Conservation (phyloP, 768 basidiomycete species). For the Termitomyces sp. region DNA sequence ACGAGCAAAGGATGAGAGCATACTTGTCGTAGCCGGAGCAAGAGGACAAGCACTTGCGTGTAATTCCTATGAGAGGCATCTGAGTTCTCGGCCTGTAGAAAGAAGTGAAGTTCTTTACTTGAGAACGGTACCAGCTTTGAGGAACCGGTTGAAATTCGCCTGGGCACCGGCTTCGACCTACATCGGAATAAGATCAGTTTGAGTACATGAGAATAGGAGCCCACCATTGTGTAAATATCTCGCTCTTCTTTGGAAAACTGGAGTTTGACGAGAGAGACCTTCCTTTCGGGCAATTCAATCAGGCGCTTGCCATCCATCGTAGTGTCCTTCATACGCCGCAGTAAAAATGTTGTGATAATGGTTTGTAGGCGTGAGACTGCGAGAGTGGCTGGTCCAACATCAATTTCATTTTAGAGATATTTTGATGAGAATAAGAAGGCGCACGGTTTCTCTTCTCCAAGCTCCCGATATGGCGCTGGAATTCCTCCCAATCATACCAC, state of each 20-base stretch:
- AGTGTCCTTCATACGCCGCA: slow-evolving; percentile 61
- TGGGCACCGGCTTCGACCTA: slow-evolving; percentile 51
- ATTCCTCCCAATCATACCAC: slow-evolving; percentile 41
- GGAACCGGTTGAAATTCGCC: slow-evolving; percentile 57
- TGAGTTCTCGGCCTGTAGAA: neutral
- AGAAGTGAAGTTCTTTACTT: slow-evolving; percentile 33
- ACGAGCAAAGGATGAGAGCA: slow-evolving; percentile 67
- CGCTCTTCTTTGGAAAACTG: slow-evolving; percentile 58
- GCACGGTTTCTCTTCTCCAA: slow-evolving; percentile 48
- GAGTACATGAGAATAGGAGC: neutral
- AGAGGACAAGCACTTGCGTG: slow-evolving; percentile 43
- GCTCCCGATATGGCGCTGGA: slow-evolving; percentile 28
- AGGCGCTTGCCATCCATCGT: slow-evolving; percentile 60
- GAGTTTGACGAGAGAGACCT: slow-evolving; percentile 41
- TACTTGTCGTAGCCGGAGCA: slow-evolving; percentile 56
- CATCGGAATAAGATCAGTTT: neutral
- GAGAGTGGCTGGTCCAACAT: slow-evolving; percentile 30
- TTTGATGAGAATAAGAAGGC: neutral
- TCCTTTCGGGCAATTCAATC: slow-evolving; percentile 59
- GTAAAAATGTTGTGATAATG: slow-evolving; percentile 43
- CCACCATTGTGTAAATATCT: slow-evolving; percentile 53
- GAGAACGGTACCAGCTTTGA: slow-evolving; percentile 58
- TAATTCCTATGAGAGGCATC: slow-evolving; percentile 38
- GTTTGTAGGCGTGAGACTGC: slow-evolving; percentile 57
- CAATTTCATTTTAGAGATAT: neutral